Percentiles rank a stretch among this genome's conserved stretches.
Evolutionary conservation across 768 basidiomycete species (phyloP).

Genomic region (Psilocybe sp.): DNA sequence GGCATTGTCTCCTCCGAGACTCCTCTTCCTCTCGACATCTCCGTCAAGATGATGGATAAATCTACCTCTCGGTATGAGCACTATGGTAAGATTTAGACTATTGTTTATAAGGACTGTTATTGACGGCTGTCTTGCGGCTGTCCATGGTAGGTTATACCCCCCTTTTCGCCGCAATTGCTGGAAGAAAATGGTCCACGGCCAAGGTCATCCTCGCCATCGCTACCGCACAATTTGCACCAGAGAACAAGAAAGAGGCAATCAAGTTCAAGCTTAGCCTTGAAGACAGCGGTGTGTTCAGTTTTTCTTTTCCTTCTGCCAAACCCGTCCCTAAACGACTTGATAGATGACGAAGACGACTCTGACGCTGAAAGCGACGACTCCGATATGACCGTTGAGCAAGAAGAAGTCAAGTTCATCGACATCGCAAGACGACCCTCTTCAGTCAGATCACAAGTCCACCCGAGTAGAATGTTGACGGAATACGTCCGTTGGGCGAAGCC

Average conservation of each 20-base stretch:
- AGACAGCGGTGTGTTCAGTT: constrained; percentile 25
- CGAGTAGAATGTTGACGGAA: constrained; percentile 33
- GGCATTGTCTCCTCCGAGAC: constrained; percentile 14
- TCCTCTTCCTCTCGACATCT: constrained; percentile 39
- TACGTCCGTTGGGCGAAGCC: background rate
- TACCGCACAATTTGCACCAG: constrained; percentile 47
- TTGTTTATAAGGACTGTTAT: background rate
- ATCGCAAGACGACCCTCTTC: constrained; percentile 47
- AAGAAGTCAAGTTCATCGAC: constrained; percentile 47
- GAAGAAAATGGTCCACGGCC: constrained; percentile 54
- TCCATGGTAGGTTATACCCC: constrained; percentile 46
- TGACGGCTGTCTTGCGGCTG: background rate
- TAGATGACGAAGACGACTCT: constrained; percentile 39
- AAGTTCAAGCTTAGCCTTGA: constrained; percentile 32
- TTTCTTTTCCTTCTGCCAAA: background rate
- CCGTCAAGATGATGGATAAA: constrained; percentile 26
- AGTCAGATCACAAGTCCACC: constrained; percentile 37
- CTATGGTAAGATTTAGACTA: constrained; percentile 18
- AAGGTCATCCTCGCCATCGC: constrained; percentile 59
- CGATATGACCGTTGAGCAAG: constrained; percentile 34
- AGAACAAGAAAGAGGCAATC: constrained; percentile 28
- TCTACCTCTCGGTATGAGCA: constrained; percentile 11
- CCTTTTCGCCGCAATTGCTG: constrained; percentile 45
- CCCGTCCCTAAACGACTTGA: constrained; percentile 28
- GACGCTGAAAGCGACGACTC: constrained; percentile 25